Evolutionary conservation across 1,284 basidiomycete genomes (phyloP), one percentile per base, ranked within the genome.

Genomic region (Puccinia horiana): DNA sequence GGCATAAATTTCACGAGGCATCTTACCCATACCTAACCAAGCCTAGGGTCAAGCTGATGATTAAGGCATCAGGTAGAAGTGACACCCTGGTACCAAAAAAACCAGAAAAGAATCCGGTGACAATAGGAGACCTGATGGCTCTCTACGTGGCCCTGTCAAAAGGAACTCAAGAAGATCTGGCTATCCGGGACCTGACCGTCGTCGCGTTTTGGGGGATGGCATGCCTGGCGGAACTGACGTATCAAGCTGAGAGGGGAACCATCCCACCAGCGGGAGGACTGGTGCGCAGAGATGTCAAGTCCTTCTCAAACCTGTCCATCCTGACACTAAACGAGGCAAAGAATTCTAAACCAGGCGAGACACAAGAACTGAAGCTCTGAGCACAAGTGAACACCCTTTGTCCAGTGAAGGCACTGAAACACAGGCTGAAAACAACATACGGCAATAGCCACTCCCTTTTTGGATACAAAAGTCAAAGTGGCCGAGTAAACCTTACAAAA

Each of bases 201-300:
- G 37, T 37, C 12, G 65, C 65, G 4, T 69, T 69, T 69, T 69
- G 65, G 65, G 65, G 32, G 8, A n/a, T 37, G 11, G 63, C 63
- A 2, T n/a, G 63, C 5, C 4, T 65, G 16, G 63, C 63, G 4
- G 63, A 65, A 29, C 5, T 29, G 2, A 18, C 18, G 63, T 29
- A 65, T 12, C 16, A 29, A 18, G 32, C 20, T 16, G 26, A 18
- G 18, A 47, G 44, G 18, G n/a, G n/a, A n/a, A n/a, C n/a, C n/a
- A n/a, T n/a, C n/a, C n/a, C n/a, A n/a, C n/a, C n/a, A n/a, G n/a
- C n/a, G n/a, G n/a, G n/a, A n/a, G n/a, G n/a, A n/a, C n/a, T n/a
- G n/a, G n/a, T n/a, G n/a, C n/a, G n/a, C n/a, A n/a, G n/a, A 54
- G 52, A 54, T 5, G 23, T 54, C 14, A 54, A 23, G 52, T 5